Evolutionary conservation across 2,329 filamentous ascomycete genomes (phyloP).

Genomic region (Aspergillus sp.): DNA sequence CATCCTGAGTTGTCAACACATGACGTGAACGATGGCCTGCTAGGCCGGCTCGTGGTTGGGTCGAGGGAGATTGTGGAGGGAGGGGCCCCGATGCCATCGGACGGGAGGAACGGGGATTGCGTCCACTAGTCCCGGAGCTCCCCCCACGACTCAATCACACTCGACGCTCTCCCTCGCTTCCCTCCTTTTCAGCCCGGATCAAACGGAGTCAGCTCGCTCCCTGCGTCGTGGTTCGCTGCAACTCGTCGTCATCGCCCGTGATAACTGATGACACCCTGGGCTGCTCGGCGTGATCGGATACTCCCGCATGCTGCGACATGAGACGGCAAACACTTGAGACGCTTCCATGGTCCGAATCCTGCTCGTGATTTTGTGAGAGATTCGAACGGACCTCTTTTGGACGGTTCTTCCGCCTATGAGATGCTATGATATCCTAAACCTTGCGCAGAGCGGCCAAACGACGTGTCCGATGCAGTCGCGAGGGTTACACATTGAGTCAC

Average conservation of each 20-base stretch:
- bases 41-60: slow-evolving; percentile 1
- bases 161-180: not conserved
- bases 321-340: not conserved
- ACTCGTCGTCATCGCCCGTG: slow-evolving; percentile 2
- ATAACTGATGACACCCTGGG: not conserved
- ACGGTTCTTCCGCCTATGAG: slow-evolving; percentile 4
- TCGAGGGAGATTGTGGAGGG: slow-evolving; percentile 4
- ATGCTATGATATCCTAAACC: not conserved
- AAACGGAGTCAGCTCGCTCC: not conserved
- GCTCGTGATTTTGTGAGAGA: not conserved
- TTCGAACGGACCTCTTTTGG: not conserved
- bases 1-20: slow-evolving; percentile 7
- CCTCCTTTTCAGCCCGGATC: not conserved
- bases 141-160: not conserved
- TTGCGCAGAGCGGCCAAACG: not conserved
- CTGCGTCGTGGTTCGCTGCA: not conserved
- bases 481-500: slow-evolving; percentile 2
- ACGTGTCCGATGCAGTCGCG: not conserved
- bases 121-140: slow-evolving; percentile 5
- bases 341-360: not conserved
- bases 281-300: not conserved
- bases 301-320: not conserved
- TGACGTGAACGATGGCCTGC: not conserved
- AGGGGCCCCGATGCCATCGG: not conserved
- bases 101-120: slow-evolving; percentile 2